These are phyloP conservation scores for Xylariaceae sp. DNA, from an alignment of 2,329 filamentous ascomycete species.

Conservation along the genomic window DNA sequence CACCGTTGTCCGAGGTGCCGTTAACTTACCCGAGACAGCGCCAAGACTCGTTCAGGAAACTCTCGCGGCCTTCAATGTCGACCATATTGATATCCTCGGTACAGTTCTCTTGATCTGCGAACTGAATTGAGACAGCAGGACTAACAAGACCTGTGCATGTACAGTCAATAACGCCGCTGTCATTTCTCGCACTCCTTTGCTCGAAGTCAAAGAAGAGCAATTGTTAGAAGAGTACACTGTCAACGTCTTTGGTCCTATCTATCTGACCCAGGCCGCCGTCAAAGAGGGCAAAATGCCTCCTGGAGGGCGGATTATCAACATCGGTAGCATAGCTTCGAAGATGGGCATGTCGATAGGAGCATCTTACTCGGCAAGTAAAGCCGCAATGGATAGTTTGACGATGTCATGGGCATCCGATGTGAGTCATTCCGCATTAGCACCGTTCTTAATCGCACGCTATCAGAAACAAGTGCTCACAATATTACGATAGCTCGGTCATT, in stretches of 20 bases:
- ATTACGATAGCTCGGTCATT: slow-evolving; percentile 16
- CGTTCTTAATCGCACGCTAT: neutral
- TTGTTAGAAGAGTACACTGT: slow-evolving; percentile 23
- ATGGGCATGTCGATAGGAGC: slow-evolving; percentile 1
- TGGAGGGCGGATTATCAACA: slow-evolving; percentile 35
- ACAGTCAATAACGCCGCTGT: slow-evolving; percentile 27
- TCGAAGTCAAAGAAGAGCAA: slow-evolving; percentile 19
- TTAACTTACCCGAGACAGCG: slow-evolving; percentile 15
- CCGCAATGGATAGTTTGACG: slow-evolving; percentile 15
- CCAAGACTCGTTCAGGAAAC: slow-evolving; percentile 21
- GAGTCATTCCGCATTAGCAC: neutral
- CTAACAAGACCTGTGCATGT: neutral
- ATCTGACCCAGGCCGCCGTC: slow-evolving; percentile 25
- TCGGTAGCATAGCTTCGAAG: slow-evolving; percentile 30
- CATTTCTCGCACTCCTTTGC: slow-evolving; percentile 3
- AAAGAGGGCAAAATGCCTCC: slow-evolving; percentile 26
- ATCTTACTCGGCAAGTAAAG: slow-evolving; percentile 18
- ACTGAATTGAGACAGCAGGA: neutral
- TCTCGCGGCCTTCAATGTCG: slow-evolving; percentile 19
- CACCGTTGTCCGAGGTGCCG: slow-evolving; percentile 19
- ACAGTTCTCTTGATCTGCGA: slow-evolving; percentile 9
- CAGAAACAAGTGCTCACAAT: neutral
- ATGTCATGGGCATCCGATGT: slow-evolving; percentile 16
- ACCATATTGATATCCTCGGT: slow-evolving; percentile 30
- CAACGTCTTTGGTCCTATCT: slow-evolving; percentile 27